phyloP scores from a whole-genome alignment of 345 rosid species.

The Garcia nutans region DNA sequence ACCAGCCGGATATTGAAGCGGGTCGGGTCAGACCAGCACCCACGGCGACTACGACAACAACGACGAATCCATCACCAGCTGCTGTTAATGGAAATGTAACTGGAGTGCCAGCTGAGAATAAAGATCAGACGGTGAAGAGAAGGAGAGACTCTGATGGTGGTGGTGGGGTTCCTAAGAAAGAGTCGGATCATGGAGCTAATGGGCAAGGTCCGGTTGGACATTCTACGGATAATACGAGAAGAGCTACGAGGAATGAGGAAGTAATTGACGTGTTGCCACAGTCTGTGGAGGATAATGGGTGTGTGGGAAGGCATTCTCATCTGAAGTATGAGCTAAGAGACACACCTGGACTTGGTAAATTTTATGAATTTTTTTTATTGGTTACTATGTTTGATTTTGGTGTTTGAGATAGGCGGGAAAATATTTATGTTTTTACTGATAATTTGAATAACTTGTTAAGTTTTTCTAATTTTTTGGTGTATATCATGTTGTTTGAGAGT shows the following conservation, averaged over 20 bases:
- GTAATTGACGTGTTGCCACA: constrained; percentile 60
- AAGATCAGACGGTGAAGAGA: constrained; percentile 69
- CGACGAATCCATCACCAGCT: constrained; percentile 13
- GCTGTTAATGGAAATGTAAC: constrained; percentile 26
- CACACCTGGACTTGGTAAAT: constrained; percentile 88
- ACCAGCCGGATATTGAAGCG: constrained; percentile 72
- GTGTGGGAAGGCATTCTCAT: constrained; percentile 58
- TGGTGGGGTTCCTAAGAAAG: constrained; percentile 40
- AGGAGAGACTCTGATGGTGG: constrained; percentile 77
- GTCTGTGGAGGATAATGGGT: constrained; percentile 59
- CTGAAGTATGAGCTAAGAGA: constrained; percentile 91
- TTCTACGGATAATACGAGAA: constrained; percentile 39
- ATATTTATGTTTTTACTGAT: neutral
- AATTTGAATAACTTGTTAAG: neutral
- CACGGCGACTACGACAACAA: neutral
- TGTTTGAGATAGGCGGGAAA: neutral
- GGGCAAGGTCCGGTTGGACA: constrained; percentile 38
- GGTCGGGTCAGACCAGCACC: constrained; percentile 37
- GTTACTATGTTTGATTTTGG: neutral
- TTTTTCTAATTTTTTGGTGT: neutral
- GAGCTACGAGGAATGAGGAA: constrained; percentile 60
- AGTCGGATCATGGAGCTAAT: constrained; percentile 44
- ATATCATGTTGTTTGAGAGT: neutral
- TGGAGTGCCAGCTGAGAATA: constrained; percentile 29
- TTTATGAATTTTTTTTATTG: neutral